Evolutionary conservation across 208 protist species (phyloP).

Genomic region (Lotmaria passim): DNA sequence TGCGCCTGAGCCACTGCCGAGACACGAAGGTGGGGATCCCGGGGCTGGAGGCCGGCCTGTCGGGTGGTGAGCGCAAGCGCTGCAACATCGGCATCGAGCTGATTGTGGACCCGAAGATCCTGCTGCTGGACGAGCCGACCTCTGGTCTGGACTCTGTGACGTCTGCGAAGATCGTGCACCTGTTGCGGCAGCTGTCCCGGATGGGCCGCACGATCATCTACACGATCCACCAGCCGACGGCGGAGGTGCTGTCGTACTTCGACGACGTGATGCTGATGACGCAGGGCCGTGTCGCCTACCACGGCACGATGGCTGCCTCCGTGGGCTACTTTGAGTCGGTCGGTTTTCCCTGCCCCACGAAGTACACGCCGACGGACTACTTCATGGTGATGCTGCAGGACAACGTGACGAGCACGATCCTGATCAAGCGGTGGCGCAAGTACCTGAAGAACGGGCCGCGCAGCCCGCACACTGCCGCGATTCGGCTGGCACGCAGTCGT

Average conservation of each 20-base stretch:
- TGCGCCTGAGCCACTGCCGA: constrained; percentile 66
- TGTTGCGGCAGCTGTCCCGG: constrained; percentile 74
- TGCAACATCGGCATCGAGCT: constrained; percentile 90
- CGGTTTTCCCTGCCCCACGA: constrained; percentile 68
- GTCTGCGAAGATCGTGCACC: constrained; percentile 80
- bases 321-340: constrained; percentile 84
- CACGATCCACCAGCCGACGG: constrained; percentile 95
- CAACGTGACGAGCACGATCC: constrained; percentile 44
- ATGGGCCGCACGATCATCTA: constrained; percentile 88
- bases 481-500: constrained; percentile 43
- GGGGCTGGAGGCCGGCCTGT: constrained; percentile 72
- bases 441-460: constrained; percentile 51
- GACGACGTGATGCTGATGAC: constrained; percentile 92
- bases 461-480: constrained; percentile 59
- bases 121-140: constrained; percentile 93
- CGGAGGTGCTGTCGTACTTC: constrained; percentile 89
- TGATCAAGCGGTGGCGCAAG: constrained; percentile 78
- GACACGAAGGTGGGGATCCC: constrained; percentile 82
- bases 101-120: constrained; percentile 81
- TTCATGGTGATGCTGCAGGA: constrained; percentile 87
- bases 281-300: constrained; percentile 81
- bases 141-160: constrained; percentile 89
- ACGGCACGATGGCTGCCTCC: constrained; percentile 71
- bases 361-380: constrained; percentile 89
- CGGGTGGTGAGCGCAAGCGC: constrained; percentile 90